Evolutionary conservation across 441 rosid genomes (phyloP).

Genomic region (Populus tomentosa): DNA sequence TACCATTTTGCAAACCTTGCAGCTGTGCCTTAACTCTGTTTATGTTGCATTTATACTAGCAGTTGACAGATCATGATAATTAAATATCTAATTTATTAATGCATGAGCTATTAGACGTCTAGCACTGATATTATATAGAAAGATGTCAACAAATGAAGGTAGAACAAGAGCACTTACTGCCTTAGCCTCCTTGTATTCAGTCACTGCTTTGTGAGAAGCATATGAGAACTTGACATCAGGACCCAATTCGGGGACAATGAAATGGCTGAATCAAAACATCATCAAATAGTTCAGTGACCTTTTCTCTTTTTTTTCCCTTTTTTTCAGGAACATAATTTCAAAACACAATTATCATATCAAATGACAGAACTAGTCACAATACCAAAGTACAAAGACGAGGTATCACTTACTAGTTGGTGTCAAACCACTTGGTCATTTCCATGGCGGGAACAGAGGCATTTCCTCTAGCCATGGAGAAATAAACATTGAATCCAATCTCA

Average conservation of each 20-base stretch:
- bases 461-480: slow-evolving; percentile 98
- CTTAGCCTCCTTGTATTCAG: slow-evolving; percentile 93
- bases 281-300: not conserved
- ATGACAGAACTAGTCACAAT: not conserved
- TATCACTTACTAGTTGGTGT: slow-evolving; percentile 95
- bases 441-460: slow-evolving; percentile 92
- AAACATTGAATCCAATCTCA: slow-evolving; percentile 75
- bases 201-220: slow-evolving; percentile 97
- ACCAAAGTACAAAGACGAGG: not conserved
- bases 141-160: not conserved
- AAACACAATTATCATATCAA: not conserved
- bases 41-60: not conserved
- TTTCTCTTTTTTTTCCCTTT: not conserved
- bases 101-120: not conserved
- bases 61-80: not conserved
- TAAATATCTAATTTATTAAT: too few species aligned
- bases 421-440: slow-evolving; percentile 99
- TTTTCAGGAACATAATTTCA: not conserved
- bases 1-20: not conserved
- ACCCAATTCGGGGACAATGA: slow-evolving; percentile 95
- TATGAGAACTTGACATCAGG: slow-evolving; percentile 83
- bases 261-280: slow-evolving; percentile 55
- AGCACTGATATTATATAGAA: not conserved
- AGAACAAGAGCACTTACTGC: slow-evolving; percentile 44
- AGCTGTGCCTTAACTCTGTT: not conserved